Conservation (phyloP, 2,329 filamentous ascomycete species). For the Macrophomina tecta region DNA sequence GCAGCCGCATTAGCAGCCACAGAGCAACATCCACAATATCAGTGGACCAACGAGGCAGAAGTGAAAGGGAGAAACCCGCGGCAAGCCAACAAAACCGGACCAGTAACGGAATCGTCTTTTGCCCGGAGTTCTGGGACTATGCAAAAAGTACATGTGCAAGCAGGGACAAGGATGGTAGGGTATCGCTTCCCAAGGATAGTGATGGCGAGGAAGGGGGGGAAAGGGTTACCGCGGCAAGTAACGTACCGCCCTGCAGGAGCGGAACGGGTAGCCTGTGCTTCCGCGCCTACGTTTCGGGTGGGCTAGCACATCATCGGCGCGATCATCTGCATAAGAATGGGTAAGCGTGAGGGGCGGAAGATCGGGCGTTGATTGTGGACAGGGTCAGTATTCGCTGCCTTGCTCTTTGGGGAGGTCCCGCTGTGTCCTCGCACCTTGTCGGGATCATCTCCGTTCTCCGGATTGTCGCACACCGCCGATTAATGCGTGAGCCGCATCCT, state of each 20-base stretch:
- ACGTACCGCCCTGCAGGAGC: constrained; percentile 18
- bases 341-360: constrained; percentile 1
- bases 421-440: neutral
- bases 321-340: constrained; percentile 18
- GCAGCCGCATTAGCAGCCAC: neutral
- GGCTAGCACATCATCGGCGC: constrained; percentile 19
- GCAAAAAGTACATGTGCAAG: neutral
- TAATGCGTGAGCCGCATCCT: neutral
- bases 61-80: neutral
- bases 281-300: constrained; percentile 19
- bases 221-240: neutral
- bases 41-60: neutral
- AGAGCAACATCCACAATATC: neutral
- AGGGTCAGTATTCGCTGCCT: constrained; percentile 4
- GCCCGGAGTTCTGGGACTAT: neutral
- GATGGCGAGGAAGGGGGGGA: neutral
- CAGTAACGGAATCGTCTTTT: neutral
- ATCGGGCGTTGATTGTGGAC: neutral
- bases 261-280: constrained; percentile 24
- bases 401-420: neutral
- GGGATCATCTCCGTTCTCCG: neutral
- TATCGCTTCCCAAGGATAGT: neutral
- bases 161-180: neutral
- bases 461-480: neutral
- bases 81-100: neutral